Conservation (phyloP, 345 rosid species). For the Eucalyptus regnans region DNA sequence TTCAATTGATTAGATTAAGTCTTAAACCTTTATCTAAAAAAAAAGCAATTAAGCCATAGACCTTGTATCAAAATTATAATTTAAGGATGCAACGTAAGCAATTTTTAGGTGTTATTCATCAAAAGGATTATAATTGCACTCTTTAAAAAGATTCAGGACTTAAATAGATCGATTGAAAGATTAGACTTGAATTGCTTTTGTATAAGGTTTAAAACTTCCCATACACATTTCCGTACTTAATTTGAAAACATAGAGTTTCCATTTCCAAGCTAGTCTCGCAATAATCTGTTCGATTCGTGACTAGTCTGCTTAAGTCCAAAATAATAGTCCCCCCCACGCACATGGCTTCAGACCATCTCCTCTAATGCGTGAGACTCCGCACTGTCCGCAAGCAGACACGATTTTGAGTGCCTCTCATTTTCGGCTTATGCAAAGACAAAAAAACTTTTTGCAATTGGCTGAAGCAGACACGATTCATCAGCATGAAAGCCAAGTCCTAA, state of each 20-base stretch:
- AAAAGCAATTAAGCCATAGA: neutral
- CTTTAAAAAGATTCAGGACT: rapidly evolving
- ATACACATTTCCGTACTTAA: neutral
- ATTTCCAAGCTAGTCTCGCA: neutral
- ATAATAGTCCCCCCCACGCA: neutral
- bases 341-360: neutral
- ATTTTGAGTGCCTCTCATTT: neutral
- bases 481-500: neutral
- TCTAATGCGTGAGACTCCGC: neutral
- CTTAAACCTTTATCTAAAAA: neutral
- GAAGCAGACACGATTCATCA: neutral
- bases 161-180: neutral
- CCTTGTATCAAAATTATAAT: neutral
- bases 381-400: neutral
- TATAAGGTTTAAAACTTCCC: neutral
- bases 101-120: neutral
- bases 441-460: neutral
- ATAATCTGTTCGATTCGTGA: neutral
- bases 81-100: neutral
- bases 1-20: neutral
- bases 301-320: neutral
- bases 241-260: neutral
- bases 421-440: neutral
- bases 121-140: neutral
- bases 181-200: neutral